Evolutionary conservation across 1,139 yeast species (phyloP), one percentile per base, ranked within the genome.

Genomic region (Sugiyamaella pinicola): DNA sequence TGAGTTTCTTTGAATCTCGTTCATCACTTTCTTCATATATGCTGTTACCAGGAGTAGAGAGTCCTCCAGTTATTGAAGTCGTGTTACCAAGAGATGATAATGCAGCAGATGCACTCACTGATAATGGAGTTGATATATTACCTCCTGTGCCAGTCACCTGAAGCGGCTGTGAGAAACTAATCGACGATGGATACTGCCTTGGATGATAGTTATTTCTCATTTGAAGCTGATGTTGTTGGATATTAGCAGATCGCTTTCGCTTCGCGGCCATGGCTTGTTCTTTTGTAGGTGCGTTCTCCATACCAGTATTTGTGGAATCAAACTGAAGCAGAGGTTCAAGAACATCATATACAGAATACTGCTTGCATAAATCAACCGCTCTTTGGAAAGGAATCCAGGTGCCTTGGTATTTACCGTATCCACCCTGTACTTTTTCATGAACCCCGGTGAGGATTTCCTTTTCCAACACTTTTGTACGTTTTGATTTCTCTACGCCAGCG

Each of bases 351-450:
- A 88, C 86, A 1, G 79, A 81, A 63, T 84, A 85, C 59, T 80
- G 80, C 48, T 75, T 76, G 43, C 90, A 83, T 17, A 87, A 72
- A 6, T 78, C 76, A 1, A 78, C 79, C 0, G 91, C 88, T 29
- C 85, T 71, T 19, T 62, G 69, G 41, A 61, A 64, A 0, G 96
- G 95, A 19, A 90, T 85, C 89, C 96, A 93, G 0, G 97, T 88
- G 1, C 98, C 98, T 71, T 91, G 97, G 68, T 87, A 88, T 66
- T 89, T 86, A 12, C 97, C 97, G 66, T 90, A 88, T 0, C 96
- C 97, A 44, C 96, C 97, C 71, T 90, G 96, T 10, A 91, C 93
- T 67, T 90, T 91, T 67, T 91, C 97, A 69, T 89, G 96, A 38
- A 76, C 76, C 26, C 95, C 95, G 1, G 84, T 81, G 58, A 83